A percentile compares a stretch with the other conserved stretches of the same genome.
phyloP scores from a whole-genome alignment of 179 eudicot genomes.

The Gypsophila paniculata region DNA sequence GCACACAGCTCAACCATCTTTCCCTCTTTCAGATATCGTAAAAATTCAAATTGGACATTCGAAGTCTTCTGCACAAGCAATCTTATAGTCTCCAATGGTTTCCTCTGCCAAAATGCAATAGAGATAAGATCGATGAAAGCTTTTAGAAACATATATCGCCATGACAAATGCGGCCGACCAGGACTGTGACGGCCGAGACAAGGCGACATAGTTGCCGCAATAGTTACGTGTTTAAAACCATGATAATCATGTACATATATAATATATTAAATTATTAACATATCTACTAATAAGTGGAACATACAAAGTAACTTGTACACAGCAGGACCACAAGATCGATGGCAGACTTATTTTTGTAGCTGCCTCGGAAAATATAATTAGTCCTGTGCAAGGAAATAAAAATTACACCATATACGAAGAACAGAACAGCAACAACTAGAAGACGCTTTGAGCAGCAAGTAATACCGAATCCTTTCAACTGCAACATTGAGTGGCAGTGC shows the following conservation, averaged over 20 bases:
- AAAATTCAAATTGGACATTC: constrained; percentile 1
- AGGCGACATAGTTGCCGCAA: too few relatives aligned
- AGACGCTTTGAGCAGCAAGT: background rate
- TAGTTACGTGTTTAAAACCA: too few relatives aligned
- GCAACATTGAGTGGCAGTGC: constrained; percentile 13
- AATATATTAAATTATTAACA: too few relatives aligned
- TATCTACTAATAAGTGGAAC: too few relatives aligned
- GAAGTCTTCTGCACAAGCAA: constrained; percentile 4
- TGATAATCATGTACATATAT: too few relatives aligned
- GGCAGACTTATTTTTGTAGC: background rate
- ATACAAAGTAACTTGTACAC: background rate
- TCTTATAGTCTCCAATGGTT: background rate
- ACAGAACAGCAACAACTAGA: background rate
- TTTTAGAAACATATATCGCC: too few relatives aligned
- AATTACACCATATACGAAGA: background rate
- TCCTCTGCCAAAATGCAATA: background rate
- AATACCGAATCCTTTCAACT: constrained; percentile 5
- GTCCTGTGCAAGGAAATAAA: background rate
- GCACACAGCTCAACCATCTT: constrained; percentile 5
- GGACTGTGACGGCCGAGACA: too few relatives aligned
- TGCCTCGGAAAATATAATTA: background rate
- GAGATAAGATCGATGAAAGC: background rate
- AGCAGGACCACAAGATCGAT: constrained; percentile 3
- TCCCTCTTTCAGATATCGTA: background rate
- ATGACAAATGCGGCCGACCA: too few relatives aligned